phyloP scores from a whole-genome alignment of 257 asterid genomes.

The Mitragyna speciosa region DNA sequence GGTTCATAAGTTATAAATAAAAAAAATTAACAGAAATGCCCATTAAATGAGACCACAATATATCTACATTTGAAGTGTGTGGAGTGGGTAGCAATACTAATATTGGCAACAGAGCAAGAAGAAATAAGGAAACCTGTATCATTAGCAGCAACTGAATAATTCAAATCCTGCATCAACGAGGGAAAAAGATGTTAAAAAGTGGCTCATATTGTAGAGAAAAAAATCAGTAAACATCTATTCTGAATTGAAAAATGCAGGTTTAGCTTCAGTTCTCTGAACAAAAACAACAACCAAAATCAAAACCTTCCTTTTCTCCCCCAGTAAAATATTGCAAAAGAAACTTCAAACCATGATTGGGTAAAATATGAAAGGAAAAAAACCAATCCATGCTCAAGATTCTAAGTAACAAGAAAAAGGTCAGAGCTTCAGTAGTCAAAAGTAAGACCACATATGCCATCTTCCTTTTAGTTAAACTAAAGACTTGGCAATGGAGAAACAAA shows the following conservation, averaged over 20 bases:
- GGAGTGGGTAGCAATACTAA: neutral
- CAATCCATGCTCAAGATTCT: neutral
- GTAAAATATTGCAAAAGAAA: neutral
- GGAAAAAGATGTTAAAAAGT: neutral
- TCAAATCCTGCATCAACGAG: slow-evolving; percentile 53
- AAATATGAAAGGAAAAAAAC: neutral
- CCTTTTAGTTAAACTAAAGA: neutral
- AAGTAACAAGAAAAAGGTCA: neutral
- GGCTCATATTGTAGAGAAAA: neutral
- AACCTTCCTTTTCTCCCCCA: neutral
- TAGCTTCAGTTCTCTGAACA: neutral
- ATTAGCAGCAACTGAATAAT: slow-evolving; percentile 44
- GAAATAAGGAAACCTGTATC: slow-evolving; percentile 64
- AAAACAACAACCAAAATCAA: neutral
- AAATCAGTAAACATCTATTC: neutral
- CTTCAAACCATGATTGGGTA: neutral
- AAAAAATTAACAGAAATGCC: neutral
- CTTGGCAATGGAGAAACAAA: neutral
- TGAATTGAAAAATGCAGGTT: neutral
- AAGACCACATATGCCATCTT: neutral
- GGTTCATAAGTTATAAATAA: neutral
- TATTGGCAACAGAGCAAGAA: slow-evolving; percentile 7
- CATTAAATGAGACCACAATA: neutral
- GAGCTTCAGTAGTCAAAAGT: neutral
- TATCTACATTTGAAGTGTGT: neutral